A percentile compares a stretch with the other conserved stretches of the same genome.
Evolutionary conservation across 805 yeast genomes (phyloP).

Genomic region (Candida tallmaniae): DNA sequence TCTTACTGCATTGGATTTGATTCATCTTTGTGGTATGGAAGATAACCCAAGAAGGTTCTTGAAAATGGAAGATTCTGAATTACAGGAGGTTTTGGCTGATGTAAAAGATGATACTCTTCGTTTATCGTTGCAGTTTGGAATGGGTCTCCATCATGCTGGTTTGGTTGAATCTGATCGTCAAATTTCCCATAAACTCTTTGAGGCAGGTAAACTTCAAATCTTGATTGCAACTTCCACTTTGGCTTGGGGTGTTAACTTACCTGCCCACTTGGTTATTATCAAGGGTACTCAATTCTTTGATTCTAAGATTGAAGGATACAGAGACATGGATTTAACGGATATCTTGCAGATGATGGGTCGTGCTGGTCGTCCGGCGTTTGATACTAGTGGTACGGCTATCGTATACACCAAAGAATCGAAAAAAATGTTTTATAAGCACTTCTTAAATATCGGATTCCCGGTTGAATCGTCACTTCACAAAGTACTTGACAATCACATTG

Average conservation of each 20-base stretch:
- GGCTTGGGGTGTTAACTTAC: conserved; percentile 85
- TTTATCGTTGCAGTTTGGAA: conserved; percentile 71
- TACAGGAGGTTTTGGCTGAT: conserved; percentile 42
- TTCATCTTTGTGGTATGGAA: conserved; percentile 75
- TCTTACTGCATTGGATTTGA: conserved; percentile 72
- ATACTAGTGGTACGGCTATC: conserved; percentile 72
- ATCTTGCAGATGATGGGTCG: conserved; percentile 83
- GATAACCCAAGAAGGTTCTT: conserved; percentile 70
- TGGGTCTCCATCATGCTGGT: conserved; percentile 82
- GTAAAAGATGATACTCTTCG: conserved; percentile 83
- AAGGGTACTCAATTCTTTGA: conserved; percentile 72
- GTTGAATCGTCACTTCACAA: conserved; percentile 78
- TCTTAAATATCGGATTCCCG: conserved; percentile 74
- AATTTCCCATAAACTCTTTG: conserved; percentile 66
- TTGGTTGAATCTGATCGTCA: conserved; percentile 68
- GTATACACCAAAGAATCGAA: conserved; percentile 74
- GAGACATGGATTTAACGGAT: conserved; percentile 80
- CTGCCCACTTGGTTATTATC: conserved; percentile 73
- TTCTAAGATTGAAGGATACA: conserved; percentile 61
- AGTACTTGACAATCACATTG: conserved; percentile 72
- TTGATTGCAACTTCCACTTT: conserved; percentile 77
- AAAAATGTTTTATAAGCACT: conserved; percentile 72
- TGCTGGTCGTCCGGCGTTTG: conserved; percentile 80
- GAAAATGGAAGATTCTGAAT: conserved; percentile 60
- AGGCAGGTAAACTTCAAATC: conserved; percentile 65